Base-by-base conservation (phyloP, 371 early-diverging fungal genomes). In the Capillidium rhysosporum region DNA sequence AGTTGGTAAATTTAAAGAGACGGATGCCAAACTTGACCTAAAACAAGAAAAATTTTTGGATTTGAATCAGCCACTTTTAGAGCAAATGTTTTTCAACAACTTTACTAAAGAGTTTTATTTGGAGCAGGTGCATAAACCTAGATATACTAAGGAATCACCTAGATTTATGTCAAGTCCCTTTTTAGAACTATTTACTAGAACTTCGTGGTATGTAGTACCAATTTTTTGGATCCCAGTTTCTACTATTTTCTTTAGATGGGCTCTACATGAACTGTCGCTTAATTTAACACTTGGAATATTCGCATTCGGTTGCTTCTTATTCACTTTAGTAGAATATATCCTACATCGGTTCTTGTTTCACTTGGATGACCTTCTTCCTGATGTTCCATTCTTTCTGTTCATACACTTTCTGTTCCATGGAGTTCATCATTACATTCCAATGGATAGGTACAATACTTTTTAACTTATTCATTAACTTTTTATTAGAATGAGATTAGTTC, bases 291-390 rank as follows among this genome's bases (percentile, higher is more conserved):
- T 43, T 16, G 49, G 41, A 10, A 41, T 34, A 14, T 83, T 81
- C 55, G 58, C 66, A 5, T 49, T 76, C 9, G 95, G 95, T 9
- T 45, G 88, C 16, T 56, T 83, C 18, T 63, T 78, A 45, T 94
- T 93, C 92, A 77, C 88, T 1, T 62, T 86, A 54, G 49, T 79
- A 20, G 86, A 85, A 65, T 95, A 95, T 69, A 61, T 65, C 28
- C 65, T 94, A 30, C 95, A 94, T 64, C 77, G 95, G 4, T 94
- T 89, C 70, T 57, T 92, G 40, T 95, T 95, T 71, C 95, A 94
- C 61, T 58, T 89, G 30, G 95, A 94, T 58, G 78, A 80, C 10
- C 63, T 70, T 24, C 61, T 94, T 56, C 95, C 95, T 29, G 89
- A 93, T 61, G 71, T 82, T 55, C 82, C 77, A 20, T 54, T 75